phyloP scores from a whole-genome alignment of 2,329 filamentous ascomycete species.

The Zymoseptoria tritici region DNA sequence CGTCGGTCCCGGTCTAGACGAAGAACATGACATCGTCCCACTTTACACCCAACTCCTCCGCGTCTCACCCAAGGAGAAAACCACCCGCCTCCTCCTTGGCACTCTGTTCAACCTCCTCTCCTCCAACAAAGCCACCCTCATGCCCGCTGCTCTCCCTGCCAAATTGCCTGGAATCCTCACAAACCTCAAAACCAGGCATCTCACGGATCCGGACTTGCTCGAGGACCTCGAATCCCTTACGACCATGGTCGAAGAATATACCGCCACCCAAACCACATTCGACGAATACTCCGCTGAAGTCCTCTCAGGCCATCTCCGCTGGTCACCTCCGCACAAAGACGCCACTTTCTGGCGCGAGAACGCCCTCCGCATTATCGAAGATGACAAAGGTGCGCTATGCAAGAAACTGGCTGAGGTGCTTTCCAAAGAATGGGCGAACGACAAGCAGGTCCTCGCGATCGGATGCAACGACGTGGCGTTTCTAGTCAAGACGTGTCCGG shows the following conservation, averaged over 20 bases:
- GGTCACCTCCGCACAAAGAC: slow-evolving; percentile 86
- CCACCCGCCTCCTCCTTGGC: slow-evolving; percentile 80
- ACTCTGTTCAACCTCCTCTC: slow-evolving; percentile 83
- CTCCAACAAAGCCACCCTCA: slow-evolving; percentile 57
- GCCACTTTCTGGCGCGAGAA: slow-evolving; percentile 88
- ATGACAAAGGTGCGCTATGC: slow-evolving; percentile 69
- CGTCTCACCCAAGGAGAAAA: slow-evolving; percentile 95
- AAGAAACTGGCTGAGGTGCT: slow-evolving; percentile 81
- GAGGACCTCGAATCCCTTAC: slow-evolving; percentile 42
- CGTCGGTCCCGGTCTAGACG: slow-evolving; percentile 73
- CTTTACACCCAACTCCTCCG: slow-evolving; percentile 89
- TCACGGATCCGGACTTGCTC: slow-evolving; percentile 46
- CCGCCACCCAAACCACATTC: slow-evolving; percentile 59
- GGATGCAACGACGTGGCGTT: slow-evolving; percentile 88
- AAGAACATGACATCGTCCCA: slow-evolving; percentile 85
- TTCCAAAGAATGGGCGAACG: slow-evolving; percentile 73
- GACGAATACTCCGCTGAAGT: slow-evolving; percentile 73
- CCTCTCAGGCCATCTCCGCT: slow-evolving; percentile 76
- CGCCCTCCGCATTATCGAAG: slow-evolving; percentile 75
- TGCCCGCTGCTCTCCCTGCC: slow-evolving; percentile 80
- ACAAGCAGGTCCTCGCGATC: slow-evolving; percentile 79
- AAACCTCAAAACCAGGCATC: slow-evolving; percentile 48
- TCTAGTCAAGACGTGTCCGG: slow-evolving; percentile 81
- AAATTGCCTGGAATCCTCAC: slow-evolving; percentile 61
- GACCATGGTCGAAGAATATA: slow-evolving; percentile 76